Evolutionary conservation across 371 early-diverging fungal genomes (phyloP), one percentile per base, ranked within the genome.

Genomic region (Conidiobolus incongruus): DNA sequence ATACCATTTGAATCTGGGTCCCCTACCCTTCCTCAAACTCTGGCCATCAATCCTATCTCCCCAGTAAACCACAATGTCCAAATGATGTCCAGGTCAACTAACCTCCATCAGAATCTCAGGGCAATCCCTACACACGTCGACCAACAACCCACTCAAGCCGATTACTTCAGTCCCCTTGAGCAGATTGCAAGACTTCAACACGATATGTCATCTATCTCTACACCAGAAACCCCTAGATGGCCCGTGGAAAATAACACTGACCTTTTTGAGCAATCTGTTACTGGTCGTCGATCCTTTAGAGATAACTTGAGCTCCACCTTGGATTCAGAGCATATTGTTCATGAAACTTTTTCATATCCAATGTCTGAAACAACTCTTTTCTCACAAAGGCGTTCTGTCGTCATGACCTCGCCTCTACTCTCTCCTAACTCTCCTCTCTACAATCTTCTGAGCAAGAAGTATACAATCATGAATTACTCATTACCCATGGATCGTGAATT

Each of bases 131-230:
- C 26, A 26, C 26, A 26, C 12, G 19, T 22, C 2, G 38, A 17
- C 23, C 38, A 20, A 19, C 38, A 38, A 22, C 19, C 38, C 20
- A 19, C 23, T 6, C 3, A 26, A 3, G 22, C 8, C 13, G 40
- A 40, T 23, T n/a, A 15, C 15, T n/a, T 40, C 2, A 40, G 40
- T 19, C 40, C 40, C 6, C 28, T 40, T 23, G 40, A 40, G 11
- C 24, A 22, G 11, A 40, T 40, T 16, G 24, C 40, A 6, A 23
- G 29, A 8, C 29, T 40, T 16, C 28, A 29, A 13, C 30, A n/a
- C 22, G 35, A 35, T 17, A 33, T 15, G 15, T 35, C 32, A 16
- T 36, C 44, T 10, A 44, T 33, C 10, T 33, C 44, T 8, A 20
- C 35, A 16, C n/a, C 21, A 15, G 31, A 32, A 13, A 34, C 32